Percentiles rank a stretch among this genome's conserved stretches.
These are phyloP conservation scores for Chrysoporthe cubensis DNA, from an alignment of 2,329 filamentous ascomycete species.

Conservation along the genomic window DNA sequence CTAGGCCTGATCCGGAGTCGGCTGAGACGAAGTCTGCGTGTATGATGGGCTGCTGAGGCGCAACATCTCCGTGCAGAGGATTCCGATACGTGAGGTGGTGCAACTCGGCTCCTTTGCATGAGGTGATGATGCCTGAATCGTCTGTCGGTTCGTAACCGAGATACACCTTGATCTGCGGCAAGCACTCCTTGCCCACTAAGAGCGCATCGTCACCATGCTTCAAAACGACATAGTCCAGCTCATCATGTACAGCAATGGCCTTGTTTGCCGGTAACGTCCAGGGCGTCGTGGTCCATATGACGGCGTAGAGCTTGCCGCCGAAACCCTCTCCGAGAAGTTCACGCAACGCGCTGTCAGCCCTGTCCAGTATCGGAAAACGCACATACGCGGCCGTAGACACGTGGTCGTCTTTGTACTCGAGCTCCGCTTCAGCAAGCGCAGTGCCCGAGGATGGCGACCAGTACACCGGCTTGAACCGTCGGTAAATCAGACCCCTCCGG, in stretches of 20 bases:
- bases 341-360: constrained; percentile 45
- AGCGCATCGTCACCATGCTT: constrained; percentile 61
- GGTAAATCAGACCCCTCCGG: constrained; percentile 72
- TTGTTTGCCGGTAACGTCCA: constrained; percentile 96
- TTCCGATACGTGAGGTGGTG: constrained; percentile 71
- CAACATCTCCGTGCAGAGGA: constrained; percentile 63
- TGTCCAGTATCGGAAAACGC: constrained; percentile 70
- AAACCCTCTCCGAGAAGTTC: constrained; percentile 41
- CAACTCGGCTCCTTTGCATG: constrained; percentile 62
- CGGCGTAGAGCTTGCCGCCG: constrained; percentile 65
- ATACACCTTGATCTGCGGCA: constrained; percentile 61
- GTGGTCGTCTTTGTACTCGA: constrained; percentile 81
- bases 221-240: constrained; percentile 75
- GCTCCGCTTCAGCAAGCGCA: constrained; percentile 80
- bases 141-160: constrained; percentile 55
- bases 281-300: constrained; percentile 98
- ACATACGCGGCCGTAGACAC: constrained; percentile 76
- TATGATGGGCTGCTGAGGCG: constrained; percentile 69
- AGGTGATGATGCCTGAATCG: constrained; percentile 11
- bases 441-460: constrained; percentile 82
- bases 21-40: constrained; percentile 88
- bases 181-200: constrained; percentile 71
- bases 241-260: constrained; percentile 79
- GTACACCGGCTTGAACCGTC: constrained; percentile 81
- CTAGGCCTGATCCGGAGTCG: constrained; percentile 90